These are phyloP conservation scores for Speleostelium caveatum DNA, from an alignment of 78 protist genomes.

Conservation along the genomic window DNA sequence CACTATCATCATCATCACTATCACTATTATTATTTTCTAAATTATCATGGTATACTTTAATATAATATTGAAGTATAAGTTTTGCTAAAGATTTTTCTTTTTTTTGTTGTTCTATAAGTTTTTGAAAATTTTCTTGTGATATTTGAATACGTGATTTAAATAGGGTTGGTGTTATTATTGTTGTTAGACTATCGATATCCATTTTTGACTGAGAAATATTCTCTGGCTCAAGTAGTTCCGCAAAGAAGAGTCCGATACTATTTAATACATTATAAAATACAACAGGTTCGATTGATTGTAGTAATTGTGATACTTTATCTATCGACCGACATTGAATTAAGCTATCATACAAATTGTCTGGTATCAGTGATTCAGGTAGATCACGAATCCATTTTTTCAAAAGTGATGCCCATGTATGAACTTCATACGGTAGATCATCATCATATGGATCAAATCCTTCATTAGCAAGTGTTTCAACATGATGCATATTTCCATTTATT, in stretches of 20 bases:
- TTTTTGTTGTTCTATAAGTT: constrained; percentile 1
- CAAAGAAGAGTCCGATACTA: constrained; percentile 47
- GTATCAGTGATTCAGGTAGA: constrained; percentile 45
- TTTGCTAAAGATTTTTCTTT: background rate
- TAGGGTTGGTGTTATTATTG: constrained; percentile 52
- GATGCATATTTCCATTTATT: constrained; percentile 39
- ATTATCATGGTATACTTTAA: background rate
- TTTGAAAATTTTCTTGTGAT: background rate
- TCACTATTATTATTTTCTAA: background rate
- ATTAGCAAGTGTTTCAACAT: constrained; percentile 35
- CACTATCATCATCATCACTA: background rate
- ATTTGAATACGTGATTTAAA: background rate
- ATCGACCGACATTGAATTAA: background rate
- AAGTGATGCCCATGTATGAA: constrained; percentile 66
- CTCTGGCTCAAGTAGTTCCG: constrained; percentile 9
- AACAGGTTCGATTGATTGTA: constrained; percentile 2
- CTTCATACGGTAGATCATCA: constrained; percentile 6
- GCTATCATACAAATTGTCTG: background rate
- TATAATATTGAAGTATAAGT: background rate
- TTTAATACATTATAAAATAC: constrained; percentile 15
- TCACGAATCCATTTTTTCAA: constrained; percentile 73
- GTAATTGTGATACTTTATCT: background rate
- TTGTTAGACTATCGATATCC: constrained; percentile 34
- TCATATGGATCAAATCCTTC: constrained; percentile 69
- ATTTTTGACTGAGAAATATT: constrained; percentile 16